Base-by-base conservation (phyloP, 2,329 filamentous ascomycete genomes). In the Colletotrichum coccodes region DNA sequence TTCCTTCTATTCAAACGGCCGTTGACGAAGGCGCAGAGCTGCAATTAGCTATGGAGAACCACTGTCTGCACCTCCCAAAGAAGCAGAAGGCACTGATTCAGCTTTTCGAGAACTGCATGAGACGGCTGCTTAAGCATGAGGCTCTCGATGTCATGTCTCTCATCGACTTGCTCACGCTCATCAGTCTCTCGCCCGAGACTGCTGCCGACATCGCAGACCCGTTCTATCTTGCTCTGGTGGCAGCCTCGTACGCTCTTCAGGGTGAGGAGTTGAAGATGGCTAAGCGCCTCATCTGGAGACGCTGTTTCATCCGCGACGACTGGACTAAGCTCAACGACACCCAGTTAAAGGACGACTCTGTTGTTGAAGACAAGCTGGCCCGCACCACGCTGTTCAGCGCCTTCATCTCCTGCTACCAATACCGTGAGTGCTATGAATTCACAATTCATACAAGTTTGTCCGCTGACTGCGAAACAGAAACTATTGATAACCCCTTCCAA, bases 251-350 rank as follows among this genome's bases (percentile, higher is more conserved):
- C 76, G 89, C 82, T 72, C 86, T 85, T 73, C 84, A 79, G 73
- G 83, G 82, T 72, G 90, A 83, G 21, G 86, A 88, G n/a, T 85
- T 87, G 52, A 85, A 86, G 71, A 86, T 91, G 71, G 86, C 86
- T 6, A 84, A 85, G 77, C 81, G 83, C 18, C 81, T 90, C 44
- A 93, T 98, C 71, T 99, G 96, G 96, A 92, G 96, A 76, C 90
- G 96, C 61, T 91, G 94, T 70, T 92, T 92, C 75, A 87, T 95
- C 72, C 89, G 91, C 57, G 95, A 98, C 77, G 89, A 98, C 76
- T 99, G 96, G 96, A 83, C 87, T 30, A 85, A 83, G 67, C 87
- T 97, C 76, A 95, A 96, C 76, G 90, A 93, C 72, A 95, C 92
- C 0, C 89, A 91, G 54, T 85, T 91, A 68, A 92, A 93, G 76